Evolutionary conservation across 140 eudicot species (phyloP).

Genomic region (Anethum foeniculum): DNA sequence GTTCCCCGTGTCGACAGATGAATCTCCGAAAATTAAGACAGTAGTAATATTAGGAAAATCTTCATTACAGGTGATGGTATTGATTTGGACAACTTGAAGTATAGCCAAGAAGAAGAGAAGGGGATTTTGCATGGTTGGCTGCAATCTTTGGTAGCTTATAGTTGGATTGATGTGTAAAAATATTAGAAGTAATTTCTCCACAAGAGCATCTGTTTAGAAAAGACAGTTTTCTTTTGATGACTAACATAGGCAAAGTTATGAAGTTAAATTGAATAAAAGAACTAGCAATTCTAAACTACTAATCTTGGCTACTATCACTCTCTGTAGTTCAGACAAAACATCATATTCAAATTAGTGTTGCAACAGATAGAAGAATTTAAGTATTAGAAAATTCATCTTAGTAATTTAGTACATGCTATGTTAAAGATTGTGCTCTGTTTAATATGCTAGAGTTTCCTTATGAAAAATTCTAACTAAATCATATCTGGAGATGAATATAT

Average conservation of each 20-base stretch:
- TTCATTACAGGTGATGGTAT: not conserved
- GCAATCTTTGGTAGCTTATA: not conserved
- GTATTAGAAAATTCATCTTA: not conserved
- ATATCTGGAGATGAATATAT: not conserved
- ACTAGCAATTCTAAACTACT: not conserved
- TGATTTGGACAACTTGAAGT: conserved; percentile 2
- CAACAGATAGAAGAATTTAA: not conserved
- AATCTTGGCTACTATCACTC: not conserved
- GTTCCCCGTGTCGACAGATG: conserved; percentile 64
- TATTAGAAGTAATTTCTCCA: not conserved
- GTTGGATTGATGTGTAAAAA: not conserved
- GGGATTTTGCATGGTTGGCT: conserved; percentile 8
- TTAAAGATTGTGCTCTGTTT: not conserved
- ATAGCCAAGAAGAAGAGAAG: conserved; percentile 2
- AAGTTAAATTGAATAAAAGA: not conserved
- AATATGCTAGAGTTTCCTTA: not conserved
- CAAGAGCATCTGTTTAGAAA: not conserved
- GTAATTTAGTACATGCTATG: conserved; percentile 1
- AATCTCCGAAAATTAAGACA: conserved; percentile 62
- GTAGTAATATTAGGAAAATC: conserved; percentile 28
- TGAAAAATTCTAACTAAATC: not conserved
- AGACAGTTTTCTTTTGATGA: not conserved
- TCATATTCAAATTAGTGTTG: not conserved
- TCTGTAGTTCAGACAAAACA: not conserved
- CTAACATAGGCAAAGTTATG: not conserved